Percentiles rank a stretch among this genome's conserved stretches.
These are phyloP conservation scores for Epichloe sibirici DNA, from an alignment of 2,329 filamentous ascomycete species.

Conservation along the genomic window DNA sequence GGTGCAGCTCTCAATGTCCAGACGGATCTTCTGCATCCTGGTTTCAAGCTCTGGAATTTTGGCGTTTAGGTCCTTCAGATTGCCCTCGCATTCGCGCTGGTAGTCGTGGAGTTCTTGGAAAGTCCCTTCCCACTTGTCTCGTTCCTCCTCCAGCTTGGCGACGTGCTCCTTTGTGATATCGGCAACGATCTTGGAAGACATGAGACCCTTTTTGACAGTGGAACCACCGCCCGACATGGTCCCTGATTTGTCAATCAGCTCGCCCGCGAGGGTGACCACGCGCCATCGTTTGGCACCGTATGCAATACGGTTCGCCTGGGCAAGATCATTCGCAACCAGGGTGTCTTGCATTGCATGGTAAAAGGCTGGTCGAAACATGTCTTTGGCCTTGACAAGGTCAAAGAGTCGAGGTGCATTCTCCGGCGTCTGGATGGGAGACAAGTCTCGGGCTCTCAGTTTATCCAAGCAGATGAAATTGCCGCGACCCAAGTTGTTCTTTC, in stretches of 20 bases:
- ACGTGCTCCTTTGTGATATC: constrained; percentile 85
- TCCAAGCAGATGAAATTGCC: constrained; percentile 96
- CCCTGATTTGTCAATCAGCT: constrained; percentile 94
- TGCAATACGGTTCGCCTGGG: constrained; percentile 94
- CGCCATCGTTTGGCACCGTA: constrained; percentile 91
- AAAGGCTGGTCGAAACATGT: constrained; percentile 80
- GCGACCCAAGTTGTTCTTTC: constrained; percentile 92
- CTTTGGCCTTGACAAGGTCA: constrained; percentile 81
- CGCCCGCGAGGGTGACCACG: constrained; percentile 88
- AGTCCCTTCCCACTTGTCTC: constrained; percentile 70
- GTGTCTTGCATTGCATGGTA: constrained; percentile 95
- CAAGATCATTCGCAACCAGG: constrained; percentile 78
- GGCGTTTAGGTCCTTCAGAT: constrained; percentile 59
- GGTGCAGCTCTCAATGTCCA: constrained; percentile 80
- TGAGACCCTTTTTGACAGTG: constrained; percentile 78
- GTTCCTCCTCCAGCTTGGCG: constrained; percentile 70
- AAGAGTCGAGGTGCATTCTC: constrained; percentile 88
- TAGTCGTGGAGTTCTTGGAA: constrained; percentile 78
- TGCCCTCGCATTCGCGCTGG: constrained; percentile 65
- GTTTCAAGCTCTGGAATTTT: constrained; percentile 79
- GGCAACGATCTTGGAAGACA: constrained; percentile 91
- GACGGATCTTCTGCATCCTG: constrained; percentile 75
- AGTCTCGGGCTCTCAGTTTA: constrained; percentile 65
- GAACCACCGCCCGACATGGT: constrained; percentile 97
- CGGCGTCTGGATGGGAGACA: constrained; percentile 73